Evolutionary conservation across 345 rosid species (phyloP), one percentile per base, ranked within the genome.

Genomic region (Citrus cavaleriei): DNA sequence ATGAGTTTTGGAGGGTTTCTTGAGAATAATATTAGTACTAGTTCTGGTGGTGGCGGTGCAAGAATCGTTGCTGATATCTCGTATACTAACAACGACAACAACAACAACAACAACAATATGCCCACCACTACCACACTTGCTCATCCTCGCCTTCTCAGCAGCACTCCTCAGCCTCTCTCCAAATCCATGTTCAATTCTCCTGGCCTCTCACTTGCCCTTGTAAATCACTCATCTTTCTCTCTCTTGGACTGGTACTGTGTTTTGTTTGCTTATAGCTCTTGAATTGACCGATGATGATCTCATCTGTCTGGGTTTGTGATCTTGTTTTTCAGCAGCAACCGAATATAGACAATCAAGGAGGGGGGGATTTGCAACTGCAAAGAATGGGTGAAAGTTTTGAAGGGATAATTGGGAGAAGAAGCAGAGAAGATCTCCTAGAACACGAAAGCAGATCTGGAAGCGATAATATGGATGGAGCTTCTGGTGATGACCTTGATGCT

Each of bases 371-470:
- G 30, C 72, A 73, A 4, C 74, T 83, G 25, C 72, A 70, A 6
- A 80, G 78, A 73, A 73, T 85, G 83, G 83, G 77, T 4, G 88
- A 80, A 73, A 81, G 70, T 77, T 86, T 82, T 64, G 90, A 87
- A 78, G 57, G 70, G 1, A 60, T 60, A 30, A 42, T 69, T 57
- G 84, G 82, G 30, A 75, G 90, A 77, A 80, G 92, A 77, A 87
- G 86, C 75, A 75, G 92, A 70, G 92, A 89, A 46, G 88, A 87
- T 68, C 51, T 46, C 51, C 58, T 16, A 8, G 92, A 89, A 64
- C 90, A 89, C 59, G 92, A 87, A 65, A 86, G 99, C 82, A 97
- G 99, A 97, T 97, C 99, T 89, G 99, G 98, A 4, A 94, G 98
- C 79, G 97, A 94, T 78, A 94, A 97, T 86, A 84, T 97, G 70